Evolutionary conservation across 1,139 yeast species (phyloP), one percentile per base, ranked within the genome.

Genomic region (Ogataea hybrid): DNA sequence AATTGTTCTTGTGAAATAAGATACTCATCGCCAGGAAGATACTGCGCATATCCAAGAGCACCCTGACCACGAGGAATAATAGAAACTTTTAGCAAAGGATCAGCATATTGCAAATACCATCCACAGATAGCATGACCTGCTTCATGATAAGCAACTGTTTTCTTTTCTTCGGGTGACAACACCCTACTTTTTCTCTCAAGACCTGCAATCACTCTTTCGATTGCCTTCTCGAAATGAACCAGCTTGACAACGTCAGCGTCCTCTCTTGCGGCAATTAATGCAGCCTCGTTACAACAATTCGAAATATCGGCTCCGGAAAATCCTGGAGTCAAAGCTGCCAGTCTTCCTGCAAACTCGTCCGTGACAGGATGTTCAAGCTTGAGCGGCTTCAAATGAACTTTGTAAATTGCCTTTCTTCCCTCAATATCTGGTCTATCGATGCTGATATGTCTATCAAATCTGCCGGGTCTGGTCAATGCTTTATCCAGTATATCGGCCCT

Each of bases 41-140:
- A 92, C 64, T 92, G 97, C 1, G 98, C 98, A 64, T 92, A 92
- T n/a, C 98, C 98, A 43, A 92, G 72, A 2, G 97, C 96, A 42
- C 95, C 96, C 67, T 84, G 89, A 8, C 97, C 97, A 61, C 97
- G 80, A 41, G 98, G 98, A 50, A 92, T 88, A 57, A 92, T 92
- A 6, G 97, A 87, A 14, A 92, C 98, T 67, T 92, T 92, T 52
- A 92, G 76, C 49, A 92, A 70, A 8, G 98, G 98, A 60, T 89
- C 96, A 2, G 97, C 96, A 65, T 75, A 76, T 66, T 81, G 78
- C 58, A 92, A 73, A 61, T 69, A 89, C 98, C 98, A 92, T 10
- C 98, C 98, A 67, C 97, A 90, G 46, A 92, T 81, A 4, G 98
- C 98, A 65, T 92, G 98, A 0, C 98, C 98, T 2, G 98, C 98